Evolutionary conservation across 495 filamentous ascomycete genomes (phyloP), one percentile per base, ranked within the genome.

Genomic region (Podospora bellae-mahoneyi): DNA sequence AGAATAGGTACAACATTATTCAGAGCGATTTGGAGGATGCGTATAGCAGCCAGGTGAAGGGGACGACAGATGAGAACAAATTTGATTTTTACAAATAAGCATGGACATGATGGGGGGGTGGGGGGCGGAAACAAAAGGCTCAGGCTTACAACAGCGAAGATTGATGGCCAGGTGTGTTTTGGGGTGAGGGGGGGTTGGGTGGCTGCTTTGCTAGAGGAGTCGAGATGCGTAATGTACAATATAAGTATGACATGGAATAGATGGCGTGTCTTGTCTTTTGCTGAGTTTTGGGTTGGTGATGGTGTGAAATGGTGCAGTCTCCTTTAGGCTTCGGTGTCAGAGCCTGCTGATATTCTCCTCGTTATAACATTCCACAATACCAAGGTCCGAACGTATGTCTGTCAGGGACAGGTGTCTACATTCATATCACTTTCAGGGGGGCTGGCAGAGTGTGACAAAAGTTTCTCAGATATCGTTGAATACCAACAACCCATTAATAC

Each of bases 1-100:
- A 99, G 87, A 99, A 99, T 78, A 84, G 95, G 70, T 99, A 99
- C 80, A 97, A 98, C 76, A 98, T 99, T 77, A 97, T 99, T 73
- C 96, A 98, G 81, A 86, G 84, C 57, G 95, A 99, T 77, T 83
- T 99, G 62, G 95, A 99, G 78, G 94, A 97, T 79, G 94, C 96
- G 5, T 99, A 99, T 76, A 88, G 91, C 15, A 92, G 90, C 74
- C 95, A 99, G 77, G 95, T 99, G 69, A 97, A 97, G 85, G 91
- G 90, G 64, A 86, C 90, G 62, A 88, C 86, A 62, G 94, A 97
- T 78, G 87, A 86, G 74, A 88, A 90, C 73, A 90, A 90, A 80
- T 91, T 90, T 75, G 88, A 90, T 72, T 91, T 91, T 75, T 91
- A 91, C 78, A 84, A 83, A 73, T 84, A 81, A 69, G 30, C 66